Base-by-base conservation (phyloP, 345 rosid species). In the Salix caprea region DNA sequence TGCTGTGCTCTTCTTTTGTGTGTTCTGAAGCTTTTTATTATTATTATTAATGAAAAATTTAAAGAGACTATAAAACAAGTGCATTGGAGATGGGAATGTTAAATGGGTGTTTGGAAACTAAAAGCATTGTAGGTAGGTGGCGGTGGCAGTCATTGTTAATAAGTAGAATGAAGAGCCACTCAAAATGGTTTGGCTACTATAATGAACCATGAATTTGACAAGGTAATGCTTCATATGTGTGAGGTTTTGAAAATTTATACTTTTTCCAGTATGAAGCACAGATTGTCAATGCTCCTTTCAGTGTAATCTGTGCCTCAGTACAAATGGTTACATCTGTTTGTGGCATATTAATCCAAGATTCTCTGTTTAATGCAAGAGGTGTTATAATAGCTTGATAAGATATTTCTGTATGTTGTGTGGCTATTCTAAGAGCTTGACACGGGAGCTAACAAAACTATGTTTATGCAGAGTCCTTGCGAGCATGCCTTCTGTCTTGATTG, bases 401-500 rank as follows among this genome's bases (percentile, higher is more conserved):
- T 0, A 56, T 72, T 14, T 71, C 8, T 44, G 11, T 70, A 37
- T 64, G 19, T 66, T 71, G 72, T 74, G 61, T 64, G 23, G 52
- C 74, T 67, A 46, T 46, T 46, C 50, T 13, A 46, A 13, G 16
- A 46, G 50, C 50, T 46, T 46, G 50, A 46, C 14, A 18, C 14
- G 16, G 50, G 50, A 46, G 16, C 50, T 46, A 46, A 46, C 50
- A 12, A 46, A 46, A 13, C 13, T 46, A 46, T 46, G 50, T 46
- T 76, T 54, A 79, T 87, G 87, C 90, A 93, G 98, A 91, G 89
- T 78, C 98, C 99, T 42, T 96, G 98, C 68, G 99, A 93, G 80
- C 99, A 96, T 82, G 93, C 90, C 50, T 93, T 91, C 83, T 93
- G 98, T 72, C 94, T 92, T 1, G 96, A 96, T 78, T 96, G 99